Conservation (phyloP, 2,329 filamentous ascomycete genomes). For the Paradendryphiella salina region DNA sequence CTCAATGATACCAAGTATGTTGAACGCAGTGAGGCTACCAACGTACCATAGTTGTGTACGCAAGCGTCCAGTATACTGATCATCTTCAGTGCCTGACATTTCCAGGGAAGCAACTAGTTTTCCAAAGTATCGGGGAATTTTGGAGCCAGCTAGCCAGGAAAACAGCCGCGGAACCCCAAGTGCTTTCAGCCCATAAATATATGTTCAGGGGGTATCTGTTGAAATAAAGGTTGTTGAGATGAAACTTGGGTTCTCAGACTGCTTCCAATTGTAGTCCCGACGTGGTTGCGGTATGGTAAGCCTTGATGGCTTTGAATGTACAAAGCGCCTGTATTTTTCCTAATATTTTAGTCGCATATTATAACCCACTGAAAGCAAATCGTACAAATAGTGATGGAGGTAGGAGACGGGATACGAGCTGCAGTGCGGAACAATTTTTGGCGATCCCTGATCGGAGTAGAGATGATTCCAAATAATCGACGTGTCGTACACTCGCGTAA, state of each 20-base stretch:
- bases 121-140: neutral
- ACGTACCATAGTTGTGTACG: neutral
- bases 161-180: neutral
- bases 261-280: neutral
- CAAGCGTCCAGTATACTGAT: neutral
- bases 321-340: neutral
- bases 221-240: neutral
- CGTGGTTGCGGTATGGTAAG: neutral
- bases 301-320: neutral
- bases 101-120: neutral
- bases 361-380: neutral
- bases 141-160: neutral
- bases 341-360: neutral
- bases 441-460: neutral
- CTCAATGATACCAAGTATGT: neutral
- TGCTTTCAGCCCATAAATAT: neutral
- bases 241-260: neutral
- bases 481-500: neutral
- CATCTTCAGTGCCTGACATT: neutral
- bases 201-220: neutral
- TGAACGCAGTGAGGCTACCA: neutral
- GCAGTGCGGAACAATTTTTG: constrained; percentile 7
- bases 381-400: neutral
- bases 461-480: constrained; percentile 1
- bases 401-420: neutral